Percentiles rank a stretch among this genome's conserved stretches.
Conservation (phyloP, 371 early-diverging fungal genomes). For the Phascolomyces articulosus region DNA sequence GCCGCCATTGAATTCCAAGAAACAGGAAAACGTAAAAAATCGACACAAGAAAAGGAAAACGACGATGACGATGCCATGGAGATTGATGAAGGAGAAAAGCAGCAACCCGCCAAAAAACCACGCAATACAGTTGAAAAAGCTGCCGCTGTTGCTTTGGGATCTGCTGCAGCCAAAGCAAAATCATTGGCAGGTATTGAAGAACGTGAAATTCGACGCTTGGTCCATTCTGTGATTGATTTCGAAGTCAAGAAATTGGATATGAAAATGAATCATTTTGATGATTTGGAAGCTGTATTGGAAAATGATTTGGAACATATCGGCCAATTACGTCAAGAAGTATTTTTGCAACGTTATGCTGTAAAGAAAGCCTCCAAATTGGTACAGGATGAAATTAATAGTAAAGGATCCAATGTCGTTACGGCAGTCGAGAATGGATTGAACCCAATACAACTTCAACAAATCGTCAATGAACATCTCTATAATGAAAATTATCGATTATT, state of each 20-base stretch:
- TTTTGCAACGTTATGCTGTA: constrained; percentile 73
- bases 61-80: constrained; percentile 19
- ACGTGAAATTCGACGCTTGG: constrained; percentile 78
- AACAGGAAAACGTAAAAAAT: constrained; percentile 25
- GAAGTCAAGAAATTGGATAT: constrained; percentile 88
- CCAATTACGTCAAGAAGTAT: constrained; percentile 80
- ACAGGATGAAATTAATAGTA: constrained; percentile 51
- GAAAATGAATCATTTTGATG: constrained; percentile 92
- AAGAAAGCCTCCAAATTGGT: constrained; percentile 58
- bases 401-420: constrained; percentile 29
- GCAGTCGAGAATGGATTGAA: constrained; percentile 45
- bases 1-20: constrained; percentile 31
- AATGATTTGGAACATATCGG: constrained; percentile 83
- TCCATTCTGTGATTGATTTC: constrained; percentile 80
- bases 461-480: constrained; percentile 31
- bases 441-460: constrained; percentile 43
- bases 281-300: constrained; percentile 86
- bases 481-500: constrained; percentile 39
- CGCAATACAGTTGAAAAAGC: constrained; percentile 60
- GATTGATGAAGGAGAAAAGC: too few relatives aligned
- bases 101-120: constrained; percentile 27
- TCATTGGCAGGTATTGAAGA: constrained; percentile 74
- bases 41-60: constrained; percentile 27
- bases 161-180: constrained; percentile 73
- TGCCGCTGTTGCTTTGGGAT: constrained; percentile 67